phyloP scores from a whole-genome alignment of 371 early-diverging fungal species.

The Coemansia sp. region DNA sequence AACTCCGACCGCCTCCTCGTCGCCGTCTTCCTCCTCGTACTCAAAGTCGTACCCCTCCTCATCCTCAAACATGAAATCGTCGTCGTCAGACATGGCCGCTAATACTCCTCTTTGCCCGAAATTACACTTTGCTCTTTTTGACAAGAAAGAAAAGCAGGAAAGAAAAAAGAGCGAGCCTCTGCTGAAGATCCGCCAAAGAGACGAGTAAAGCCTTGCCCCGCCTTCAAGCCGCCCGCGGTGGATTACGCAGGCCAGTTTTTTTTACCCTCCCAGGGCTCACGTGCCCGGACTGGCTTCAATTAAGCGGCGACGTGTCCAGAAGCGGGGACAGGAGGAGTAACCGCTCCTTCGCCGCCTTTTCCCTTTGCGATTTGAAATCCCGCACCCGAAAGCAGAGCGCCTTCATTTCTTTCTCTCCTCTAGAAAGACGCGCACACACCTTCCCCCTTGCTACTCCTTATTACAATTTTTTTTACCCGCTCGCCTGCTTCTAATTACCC shows the following conservation, averaged over 20 bases:
- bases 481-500: not conserved
- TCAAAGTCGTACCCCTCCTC: constrained; percentile 93
- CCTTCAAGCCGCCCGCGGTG: too few species aligned
- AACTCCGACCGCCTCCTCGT: constrained; percentile 81
- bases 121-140: not conserved
- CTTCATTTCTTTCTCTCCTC: not conserved
- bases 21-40: constrained; percentile 77
- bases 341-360: too few species aligned
- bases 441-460: not conserved
- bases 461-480: not conserved
- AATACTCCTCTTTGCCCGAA: not conserved
- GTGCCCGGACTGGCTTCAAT: too few species aligned
- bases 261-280: too few species aligned
- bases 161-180: not conserved
- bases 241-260: too few species aligned
- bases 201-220: too few species aligned
- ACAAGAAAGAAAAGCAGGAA: not conserved
- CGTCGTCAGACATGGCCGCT: constrained; percentile 62
- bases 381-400: too few species aligned
- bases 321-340: too few species aligned
- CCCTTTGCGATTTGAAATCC: too few species aligned
- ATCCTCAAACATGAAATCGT: constrained; percentile 69
- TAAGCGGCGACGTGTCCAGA: too few species aligned
- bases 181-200: too few species aligned
- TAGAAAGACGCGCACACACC: not conserved